These are phyloP conservation scores for Xylariaceae sp. DNA, from an alignment of 2,329 filamentous ascomycete species.

Conservation along the genomic window DNA sequence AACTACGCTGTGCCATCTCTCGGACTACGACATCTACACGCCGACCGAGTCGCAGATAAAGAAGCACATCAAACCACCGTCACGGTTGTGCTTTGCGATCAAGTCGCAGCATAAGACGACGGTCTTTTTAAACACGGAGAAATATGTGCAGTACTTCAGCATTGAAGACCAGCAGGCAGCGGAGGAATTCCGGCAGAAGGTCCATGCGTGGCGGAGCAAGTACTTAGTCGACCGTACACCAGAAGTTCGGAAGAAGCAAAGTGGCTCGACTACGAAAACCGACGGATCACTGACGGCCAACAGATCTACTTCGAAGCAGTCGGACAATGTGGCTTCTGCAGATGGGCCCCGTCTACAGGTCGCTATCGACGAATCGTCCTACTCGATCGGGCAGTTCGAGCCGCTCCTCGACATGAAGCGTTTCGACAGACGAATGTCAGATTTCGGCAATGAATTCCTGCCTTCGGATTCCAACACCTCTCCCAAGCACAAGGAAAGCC, in stretches of 20 bases:
- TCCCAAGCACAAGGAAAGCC: constrained; percentile 27
- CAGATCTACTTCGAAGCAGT: constrained; percentile 29
- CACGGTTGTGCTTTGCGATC: constrained; percentile 78
- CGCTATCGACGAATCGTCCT: constrained; percentile 48
- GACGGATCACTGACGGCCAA: constrained; percentile 27
- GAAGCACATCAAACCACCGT: constrained; percentile 74
- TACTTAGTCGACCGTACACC: constrained; percentile 69
- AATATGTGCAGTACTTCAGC: constrained; percentile 89
- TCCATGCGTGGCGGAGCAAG: constrained; percentile 87
- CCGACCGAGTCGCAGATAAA: constrained; percentile 63
- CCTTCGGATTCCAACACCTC: constrained; percentile 26
- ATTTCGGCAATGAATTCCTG: constrained; percentile 43
- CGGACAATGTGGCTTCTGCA: constrained; percentile 29
- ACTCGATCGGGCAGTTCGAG: constrained; percentile 61
- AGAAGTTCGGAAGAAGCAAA: constrained; percentile 31
- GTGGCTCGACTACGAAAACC: constrained; percentile 24
- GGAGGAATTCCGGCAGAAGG: constrained; percentile 60
- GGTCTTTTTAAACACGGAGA: constrained; percentile 75
- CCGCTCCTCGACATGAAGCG: constrained; percentile 60
- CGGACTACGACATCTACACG: constrained; percentile 87
- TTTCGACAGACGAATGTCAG: constrained; percentile 49
- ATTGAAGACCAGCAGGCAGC: constrained; percentile 66
- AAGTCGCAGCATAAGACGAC: constrained; percentile 88
- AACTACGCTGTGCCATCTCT: constrained; percentile 71
- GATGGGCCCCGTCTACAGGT: constrained; percentile 36